Evolutionary conservation across 495 filamentous ascomycete species (phyloP).

Genomic region (Oidiodendron maius): DNA sequence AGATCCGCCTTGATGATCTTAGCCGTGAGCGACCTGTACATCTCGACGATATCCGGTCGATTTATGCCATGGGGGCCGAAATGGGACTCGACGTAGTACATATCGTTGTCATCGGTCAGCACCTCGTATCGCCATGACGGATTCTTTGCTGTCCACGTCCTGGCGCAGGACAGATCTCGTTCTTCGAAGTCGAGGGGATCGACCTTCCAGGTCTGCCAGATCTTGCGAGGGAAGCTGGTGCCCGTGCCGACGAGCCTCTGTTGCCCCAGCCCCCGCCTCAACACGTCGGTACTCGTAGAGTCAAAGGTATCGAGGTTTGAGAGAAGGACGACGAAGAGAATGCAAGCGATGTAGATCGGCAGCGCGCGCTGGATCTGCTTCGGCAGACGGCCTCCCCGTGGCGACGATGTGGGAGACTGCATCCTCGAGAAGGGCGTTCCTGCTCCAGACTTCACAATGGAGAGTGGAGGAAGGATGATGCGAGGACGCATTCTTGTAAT

Average conservation of each 20-base stretch:
- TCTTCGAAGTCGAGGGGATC: conserved; percentile 51
- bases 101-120: conserved; percentile 54
- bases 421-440: background rate
- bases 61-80: conserved; percentile 52
- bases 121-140: conserved; percentile 57
- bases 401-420: background rate
- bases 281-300: conserved; percentile 10
- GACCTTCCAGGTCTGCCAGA: conserved; percentile 67
- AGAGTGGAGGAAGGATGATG: background rate
- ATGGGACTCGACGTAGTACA: conserved; percentile 52
- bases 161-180: conserved; percentile 44
- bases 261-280: conserved; percentile 14
- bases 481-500: background rate
- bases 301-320: conserved; percentile 22
- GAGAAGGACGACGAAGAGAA: conserved; percentile 38
- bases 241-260: conserved; percentile 5
- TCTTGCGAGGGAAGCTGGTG: conserved; percentile 40
- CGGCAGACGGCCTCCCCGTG: conserved; percentile 8
- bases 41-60: conserved; percentile 53
- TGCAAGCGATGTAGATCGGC: conserved; percentile 20
- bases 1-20: conserved; percentile 53
- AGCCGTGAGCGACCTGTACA: conserved; percentile 49
- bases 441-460: background rate
- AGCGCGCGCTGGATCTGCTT: conserved; percentile 21
- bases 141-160: conserved; percentile 53